Conservation (phyloP, 192 early-diverging fungal species). For the Backusella psychrophila region DNA sequence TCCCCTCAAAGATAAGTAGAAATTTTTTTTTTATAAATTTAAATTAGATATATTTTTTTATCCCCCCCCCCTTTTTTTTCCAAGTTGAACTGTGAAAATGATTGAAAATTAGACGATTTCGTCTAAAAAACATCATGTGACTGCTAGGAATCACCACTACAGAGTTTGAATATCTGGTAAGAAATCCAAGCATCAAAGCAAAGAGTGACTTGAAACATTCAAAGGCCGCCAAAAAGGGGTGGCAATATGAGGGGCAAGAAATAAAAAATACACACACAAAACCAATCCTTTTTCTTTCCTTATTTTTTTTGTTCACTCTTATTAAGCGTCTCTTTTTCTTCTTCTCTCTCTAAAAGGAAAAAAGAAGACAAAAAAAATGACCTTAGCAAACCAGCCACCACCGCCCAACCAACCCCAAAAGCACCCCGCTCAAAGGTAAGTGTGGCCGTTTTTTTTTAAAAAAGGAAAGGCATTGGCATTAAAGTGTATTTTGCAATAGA, state of each 20-base stretch:
- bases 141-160: no score
- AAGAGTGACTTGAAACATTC: neutral
- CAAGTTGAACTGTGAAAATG: no score
- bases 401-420: neutral
- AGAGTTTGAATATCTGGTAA: neutral
- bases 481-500: neutral
- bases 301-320: neutral
- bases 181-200: neutral
- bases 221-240: neutral
- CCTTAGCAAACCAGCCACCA: conserved; percentile 5
- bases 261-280: conserved; percentile 11
- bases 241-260: neutral
- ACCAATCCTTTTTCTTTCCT: neutral
- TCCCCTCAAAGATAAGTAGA: no score
- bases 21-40: no score
- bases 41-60: no score
- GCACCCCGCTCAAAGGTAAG: neutral
- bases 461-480: neutral
- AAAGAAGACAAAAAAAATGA: neutral
- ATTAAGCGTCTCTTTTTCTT: neutral
- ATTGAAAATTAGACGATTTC: no score
- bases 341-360: neutral
- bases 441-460: neutral
- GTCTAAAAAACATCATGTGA: no score
- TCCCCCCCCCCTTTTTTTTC: no score